Conservation (phyloP, 2,329 filamentous ascomycete genomes). For the Diaporthe australafricana region DNA sequence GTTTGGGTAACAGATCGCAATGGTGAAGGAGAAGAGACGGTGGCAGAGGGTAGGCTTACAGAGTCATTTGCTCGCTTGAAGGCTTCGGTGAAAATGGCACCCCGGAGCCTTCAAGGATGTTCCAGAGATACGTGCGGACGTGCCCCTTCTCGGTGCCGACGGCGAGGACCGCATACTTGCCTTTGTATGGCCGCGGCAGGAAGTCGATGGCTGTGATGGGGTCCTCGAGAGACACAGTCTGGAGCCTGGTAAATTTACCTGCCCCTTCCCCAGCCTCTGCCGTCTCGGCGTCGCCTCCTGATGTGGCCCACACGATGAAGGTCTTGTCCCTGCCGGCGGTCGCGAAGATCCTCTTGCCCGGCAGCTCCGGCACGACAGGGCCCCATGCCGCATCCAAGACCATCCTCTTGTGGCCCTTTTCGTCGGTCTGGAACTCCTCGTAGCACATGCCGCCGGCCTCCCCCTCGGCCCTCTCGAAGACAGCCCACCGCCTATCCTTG, state of each 20-base stretch:
- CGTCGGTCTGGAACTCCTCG: conserved; percentile 71
- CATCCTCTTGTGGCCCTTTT: conserved; percentile 92
- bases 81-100: conserved; percentile 55
- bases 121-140: conserved; percentile 57
- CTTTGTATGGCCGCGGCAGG: conserved; percentile 50
- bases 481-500: conserved; percentile 88
- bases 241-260: background rate
- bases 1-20: background rate
- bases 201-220: conserved; percentile 81
- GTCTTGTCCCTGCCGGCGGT: conserved; percentile 92
- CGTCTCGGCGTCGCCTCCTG: conserved; percentile 53
- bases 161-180: conserved; percentile 57
- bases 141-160: conserved; percentile 68
- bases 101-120: conserved; percentile 45
- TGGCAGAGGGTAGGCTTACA: conserved; percentile 20
- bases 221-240: conserved; percentile 48
- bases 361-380: conserved; percentile 55
- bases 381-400: conserved; percentile 91
- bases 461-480: conserved; percentile 71
- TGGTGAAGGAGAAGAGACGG: background rate
- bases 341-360: conserved; percentile 70
- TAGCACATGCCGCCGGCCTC: conserved; percentile 58
- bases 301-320: conserved; percentile 75
- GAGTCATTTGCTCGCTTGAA: conserved; percentile 13
- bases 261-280: conserved; percentile 47